A percentile compares a stretch with the other conserved stretches of the same genome.
phyloP scores from a whole-genome alignment of 192 early-diverging fungal species.

The Podila clonocystis region DNA sequence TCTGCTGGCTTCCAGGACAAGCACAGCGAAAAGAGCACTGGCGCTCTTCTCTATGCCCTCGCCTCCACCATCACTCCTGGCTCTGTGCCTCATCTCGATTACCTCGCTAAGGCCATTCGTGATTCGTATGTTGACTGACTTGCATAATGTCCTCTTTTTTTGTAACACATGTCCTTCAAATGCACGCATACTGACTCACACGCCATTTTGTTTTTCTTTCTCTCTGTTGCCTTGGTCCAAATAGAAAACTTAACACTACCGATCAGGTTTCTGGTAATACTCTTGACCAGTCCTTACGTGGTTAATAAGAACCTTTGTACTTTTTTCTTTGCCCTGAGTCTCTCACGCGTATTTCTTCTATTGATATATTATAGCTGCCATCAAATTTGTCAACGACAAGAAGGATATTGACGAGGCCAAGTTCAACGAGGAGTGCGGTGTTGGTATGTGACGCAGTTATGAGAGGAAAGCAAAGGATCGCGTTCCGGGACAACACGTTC shows the following conservation, averaged over 20 bases:
- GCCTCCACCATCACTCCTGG: conserved; percentile 88
- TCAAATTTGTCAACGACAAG: conserved; percentile 82
- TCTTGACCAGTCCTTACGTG: background rate
- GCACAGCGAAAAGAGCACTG: conserved; percentile 65
- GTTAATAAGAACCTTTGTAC: background rate
- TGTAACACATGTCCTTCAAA: background rate
- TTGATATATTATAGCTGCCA: conserved; percentile 73
- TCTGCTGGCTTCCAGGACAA: conserved; percentile 66
- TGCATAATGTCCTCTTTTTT: background rate
- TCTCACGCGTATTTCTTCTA: background rate
- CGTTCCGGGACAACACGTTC: background rate
- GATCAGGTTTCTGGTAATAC: conserved; percentile 88
- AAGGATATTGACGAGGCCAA: conserved; percentile 68
- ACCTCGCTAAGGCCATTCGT: conserved; percentile 84
- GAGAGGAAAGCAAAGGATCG: background rate
- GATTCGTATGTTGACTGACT: conserved; percentile 34
- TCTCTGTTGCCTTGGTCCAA: background rate
- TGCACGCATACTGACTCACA: background rate
- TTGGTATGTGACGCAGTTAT: conserved; percentile 69
- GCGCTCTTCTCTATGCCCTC: conserved; percentile 86
- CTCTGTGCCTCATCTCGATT: conserved; percentile 77
- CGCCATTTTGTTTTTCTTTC: background rate
- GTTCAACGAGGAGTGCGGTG: conserved; percentile 92
- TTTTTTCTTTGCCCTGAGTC: conserved; percentile 1
- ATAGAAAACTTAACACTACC: conserved; percentile 71